Evolutionary conservation across 2,329 filamentous ascomycete species (phyloP), one percentile per base, ranked within the genome.

Genomic region (Sporothrix phasma): DNA sequence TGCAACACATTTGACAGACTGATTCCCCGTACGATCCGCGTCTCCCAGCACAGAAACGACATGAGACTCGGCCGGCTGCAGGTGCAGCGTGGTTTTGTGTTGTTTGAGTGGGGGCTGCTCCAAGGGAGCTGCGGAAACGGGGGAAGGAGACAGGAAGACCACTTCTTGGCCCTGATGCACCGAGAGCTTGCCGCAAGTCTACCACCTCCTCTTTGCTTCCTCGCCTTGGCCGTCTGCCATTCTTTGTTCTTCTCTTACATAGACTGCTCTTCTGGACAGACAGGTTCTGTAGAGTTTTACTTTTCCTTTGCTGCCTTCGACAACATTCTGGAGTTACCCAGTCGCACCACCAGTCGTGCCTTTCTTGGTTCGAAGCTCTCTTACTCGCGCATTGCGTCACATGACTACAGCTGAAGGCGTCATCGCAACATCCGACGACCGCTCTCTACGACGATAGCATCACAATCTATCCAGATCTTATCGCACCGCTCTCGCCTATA

Each of bases 61-160:
- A 19, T 56, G 51, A 56, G 51, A 56, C 51, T 34, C 17, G 47
- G 47, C n/a, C n/a, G 31, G 29, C 49, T 37, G 49, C 49, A 37
- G 49, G n/a, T 54, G 29, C 13, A 22, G 19, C 19, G n/a, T 58
- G n/a, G 39, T 46, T 34, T 51, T 31, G 29, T 41, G 45, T 51
- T n/a, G n/a, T 24, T 56, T 39, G 29, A 17, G 39, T 24, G 56
- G 58, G 17, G 13, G 8, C 41, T 60, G 39, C 43, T 24, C 54
- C n/a, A 53, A 29, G 51, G 51, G 51, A 39, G 51, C 31, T 39
- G 51, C 51, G 51, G 51, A 56, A 61, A 47, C 45, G 22, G 34
- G 43, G 59, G 59, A 62, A 62, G 59, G 46, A 62, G 61, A 54
- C 47, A 43, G 11, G 45, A 15, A 29, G 61, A 45, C 59, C 60